These are phyloP conservation scores for Naganishia onofrii DNA, from an alignment of 768 basidiomycete species.

Conservation along the genomic window DNA sequence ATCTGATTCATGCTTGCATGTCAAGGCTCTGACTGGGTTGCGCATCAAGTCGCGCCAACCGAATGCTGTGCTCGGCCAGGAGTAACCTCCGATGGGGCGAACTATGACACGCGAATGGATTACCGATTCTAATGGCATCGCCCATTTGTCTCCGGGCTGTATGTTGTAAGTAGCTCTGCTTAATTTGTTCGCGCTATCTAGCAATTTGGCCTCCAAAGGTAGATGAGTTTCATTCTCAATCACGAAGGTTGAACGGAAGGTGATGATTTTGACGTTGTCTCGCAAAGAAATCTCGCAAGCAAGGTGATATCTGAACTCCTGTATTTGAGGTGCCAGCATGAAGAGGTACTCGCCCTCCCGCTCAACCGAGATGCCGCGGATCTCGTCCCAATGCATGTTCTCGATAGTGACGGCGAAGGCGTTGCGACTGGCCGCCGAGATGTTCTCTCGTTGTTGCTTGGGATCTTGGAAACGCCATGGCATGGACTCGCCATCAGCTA, in stretches of 20 bases:
- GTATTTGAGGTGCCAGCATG: slow-evolving; percentile 73
- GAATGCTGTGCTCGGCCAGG: slow-evolving; percentile 75
- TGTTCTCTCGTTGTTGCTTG: slow-evolving; percentile 82
- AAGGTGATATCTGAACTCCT: slow-evolving; percentile 71
- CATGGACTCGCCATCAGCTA: slow-evolving; percentile 70
- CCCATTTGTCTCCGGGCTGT: slow-evolving; percentile 79
- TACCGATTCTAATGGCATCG: slow-evolving; percentile 86
- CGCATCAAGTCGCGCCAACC: slow-evolving; percentile 84
- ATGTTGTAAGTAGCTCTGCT: slow-evolving; percentile 79
- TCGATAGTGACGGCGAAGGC: slow-evolving; percentile 79
- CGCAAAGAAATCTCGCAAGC: slow-evolving; percentile 85
- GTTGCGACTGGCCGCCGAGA: slow-evolving; percentile 71
- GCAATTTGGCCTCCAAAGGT: slow-evolving; percentile 83
- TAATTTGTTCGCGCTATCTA: slow-evolving; percentile 80
- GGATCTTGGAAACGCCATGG: slow-evolving; percentile 99
- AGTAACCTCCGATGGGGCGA: slow-evolving; percentile 93
- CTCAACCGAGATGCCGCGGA: slow-evolving; percentile 85
- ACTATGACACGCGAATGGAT: slow-evolving; percentile 75
- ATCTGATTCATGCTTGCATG: slow-evolving; percentile 76
- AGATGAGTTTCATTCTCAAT: slow-evolving; percentile 87
- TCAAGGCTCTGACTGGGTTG: slow-evolving; percentile 67
- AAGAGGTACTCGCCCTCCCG: slow-evolving; percentile 88
- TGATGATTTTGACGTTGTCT: slow-evolving; percentile 90
- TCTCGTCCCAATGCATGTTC: slow-evolving; percentile 82
- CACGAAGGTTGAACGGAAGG: slow-evolving; percentile 85